A percentile compares a stretch with the other conserved stretches of the same genome.
Conservation (phyloP, 1,139 yeast genomes). For the Candida sp. region DNA sequence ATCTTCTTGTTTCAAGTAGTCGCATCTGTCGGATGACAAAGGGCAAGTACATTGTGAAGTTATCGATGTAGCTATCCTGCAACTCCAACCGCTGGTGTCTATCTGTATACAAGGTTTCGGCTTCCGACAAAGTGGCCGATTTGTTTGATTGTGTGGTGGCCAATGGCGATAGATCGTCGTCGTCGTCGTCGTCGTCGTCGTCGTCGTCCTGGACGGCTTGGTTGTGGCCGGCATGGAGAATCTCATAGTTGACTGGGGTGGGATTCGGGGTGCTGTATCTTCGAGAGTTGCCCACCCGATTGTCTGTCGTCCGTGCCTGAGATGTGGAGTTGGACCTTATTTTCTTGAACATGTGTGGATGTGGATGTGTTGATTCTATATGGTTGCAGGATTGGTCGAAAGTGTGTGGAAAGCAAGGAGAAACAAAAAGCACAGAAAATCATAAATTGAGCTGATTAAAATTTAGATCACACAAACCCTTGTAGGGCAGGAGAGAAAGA, state of each 20-base stretch:
- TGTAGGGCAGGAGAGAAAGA: no score
- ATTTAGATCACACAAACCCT: not conserved
- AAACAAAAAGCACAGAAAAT: not conserved
- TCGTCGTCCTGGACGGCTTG: not conserved
- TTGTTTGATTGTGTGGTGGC: slow-evolving; percentile 5
- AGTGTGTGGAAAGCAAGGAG: not conserved
- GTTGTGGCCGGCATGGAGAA: slow-evolving; percentile 6
- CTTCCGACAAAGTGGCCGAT: slow-evolving; percentile 24
- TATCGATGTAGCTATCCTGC: slow-evolving; percentile 40
- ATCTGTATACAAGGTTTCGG: slow-evolving; percentile 26
- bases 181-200: not conserved
- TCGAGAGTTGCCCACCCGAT: not conserved
- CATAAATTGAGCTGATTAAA: no score
- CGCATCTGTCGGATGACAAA: slow-evolving; percentile 35
- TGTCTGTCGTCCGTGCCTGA: not conserved
- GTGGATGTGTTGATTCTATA: not conserved
- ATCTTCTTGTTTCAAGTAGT: slow-evolving; percentile 13
- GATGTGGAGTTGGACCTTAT: slow-evolving; percentile 9
- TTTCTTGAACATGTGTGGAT: slow-evolving; percentile 8
- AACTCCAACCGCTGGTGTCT: slow-evolving; percentile 30
- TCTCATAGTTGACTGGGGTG: slow-evolving; percentile 3
- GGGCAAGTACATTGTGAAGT: slow-evolving; percentile 43
- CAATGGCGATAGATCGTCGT: slow-evolving; percentile 6
- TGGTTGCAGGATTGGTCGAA: not conserved
- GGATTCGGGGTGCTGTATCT: slow-evolving; percentile 9